Conservation (phyloP, 257 asterid genomes). For the Solanum bulbocastanum region DNA sequence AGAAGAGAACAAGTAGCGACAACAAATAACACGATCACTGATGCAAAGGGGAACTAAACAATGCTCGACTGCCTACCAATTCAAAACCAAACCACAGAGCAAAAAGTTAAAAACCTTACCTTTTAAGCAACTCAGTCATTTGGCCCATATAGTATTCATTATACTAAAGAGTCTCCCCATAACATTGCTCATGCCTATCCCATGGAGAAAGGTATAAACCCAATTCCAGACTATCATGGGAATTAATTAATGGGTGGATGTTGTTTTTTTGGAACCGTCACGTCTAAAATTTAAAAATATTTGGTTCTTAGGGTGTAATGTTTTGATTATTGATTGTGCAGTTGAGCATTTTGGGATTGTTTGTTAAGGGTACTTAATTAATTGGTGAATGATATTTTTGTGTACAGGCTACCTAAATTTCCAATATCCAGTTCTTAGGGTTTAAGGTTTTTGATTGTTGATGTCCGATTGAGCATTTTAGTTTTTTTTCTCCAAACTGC, state of each 20-base stretch:
- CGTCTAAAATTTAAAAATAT: not conserved
- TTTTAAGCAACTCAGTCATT: constrained; percentile 48
- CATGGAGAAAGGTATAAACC: constrained; percentile 95
- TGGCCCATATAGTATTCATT: constrained; percentile 68
- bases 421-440: not conserved
- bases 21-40: not conserved
- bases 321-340: not conserved
- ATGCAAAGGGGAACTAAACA: not conserved
- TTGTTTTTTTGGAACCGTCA: not conserved
- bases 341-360: not conserved
- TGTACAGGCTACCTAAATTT: not conserved
- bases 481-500: too few species aligned
- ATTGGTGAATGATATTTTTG: not conserved
- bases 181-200: constrained; percentile 76
- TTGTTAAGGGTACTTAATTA: not conserved
- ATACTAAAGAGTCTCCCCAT: constrained; percentile 66
- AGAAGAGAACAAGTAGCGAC: not conserved
- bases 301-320: not conserved
- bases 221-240: constrained; percentile 21
- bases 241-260: not conserved
- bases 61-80: not conserved
- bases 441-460: not conserved
- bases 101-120: constrained; percentile 27
- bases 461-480: not conserved
- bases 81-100: not conserved